These are phyloP conservation scores for Filobasidium wieringae DNA, from an alignment of 768 basidiomycete species.

Conservation along the genomic window DNA sequence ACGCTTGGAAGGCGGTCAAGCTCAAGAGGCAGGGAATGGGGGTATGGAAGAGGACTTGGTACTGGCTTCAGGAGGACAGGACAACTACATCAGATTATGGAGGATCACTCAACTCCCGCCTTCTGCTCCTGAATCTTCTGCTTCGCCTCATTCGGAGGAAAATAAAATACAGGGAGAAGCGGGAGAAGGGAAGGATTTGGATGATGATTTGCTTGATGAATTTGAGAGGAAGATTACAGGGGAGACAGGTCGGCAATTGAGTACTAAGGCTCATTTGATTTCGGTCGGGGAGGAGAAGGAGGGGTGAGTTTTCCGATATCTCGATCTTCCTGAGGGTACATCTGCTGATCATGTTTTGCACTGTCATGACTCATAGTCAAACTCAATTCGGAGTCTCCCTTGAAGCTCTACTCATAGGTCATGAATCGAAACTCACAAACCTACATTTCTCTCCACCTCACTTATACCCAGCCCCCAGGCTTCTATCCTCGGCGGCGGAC, in stretches of 20 bases:
- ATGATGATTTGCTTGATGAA: constrained; percentile 68
- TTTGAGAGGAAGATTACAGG: constrained; percentile 65
- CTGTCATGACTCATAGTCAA: constrained; percentile 38
- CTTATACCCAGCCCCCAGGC: constrained; percentile 41
- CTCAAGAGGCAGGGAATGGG: constrained; percentile 7
- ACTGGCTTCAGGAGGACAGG: constrained; percentile 89
- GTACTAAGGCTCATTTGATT: constrained; percentile 76
- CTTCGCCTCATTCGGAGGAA: constrained; percentile 20
- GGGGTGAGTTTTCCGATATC: neutral
- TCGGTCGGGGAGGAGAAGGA: constrained; percentile 40
- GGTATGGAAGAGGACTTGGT: constrained; percentile 42
- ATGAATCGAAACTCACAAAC: constrained; percentile 83
- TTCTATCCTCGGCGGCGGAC: constrained; percentile 89
- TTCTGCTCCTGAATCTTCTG: neutral
- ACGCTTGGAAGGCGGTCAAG: constrained; percentile 28
- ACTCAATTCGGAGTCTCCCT: constrained; percentile 68
- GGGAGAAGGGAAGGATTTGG: constrained; percentile 36
- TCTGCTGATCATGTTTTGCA: too few species aligned
- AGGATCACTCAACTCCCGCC: constrained; percentile 50
- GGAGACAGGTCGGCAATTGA: constrained; percentile 65
- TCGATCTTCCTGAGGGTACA: constrained; percentile 23
- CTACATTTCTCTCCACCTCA: constrained; percentile 61
- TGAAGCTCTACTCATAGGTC: constrained; percentile 89
- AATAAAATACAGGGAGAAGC: constrained; percentile 10
- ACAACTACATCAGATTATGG: constrained; percentile 88